Conservation (phyloP, 2,329 filamentous ascomycete species). For the Colletotrichum scovillei region DNA sequence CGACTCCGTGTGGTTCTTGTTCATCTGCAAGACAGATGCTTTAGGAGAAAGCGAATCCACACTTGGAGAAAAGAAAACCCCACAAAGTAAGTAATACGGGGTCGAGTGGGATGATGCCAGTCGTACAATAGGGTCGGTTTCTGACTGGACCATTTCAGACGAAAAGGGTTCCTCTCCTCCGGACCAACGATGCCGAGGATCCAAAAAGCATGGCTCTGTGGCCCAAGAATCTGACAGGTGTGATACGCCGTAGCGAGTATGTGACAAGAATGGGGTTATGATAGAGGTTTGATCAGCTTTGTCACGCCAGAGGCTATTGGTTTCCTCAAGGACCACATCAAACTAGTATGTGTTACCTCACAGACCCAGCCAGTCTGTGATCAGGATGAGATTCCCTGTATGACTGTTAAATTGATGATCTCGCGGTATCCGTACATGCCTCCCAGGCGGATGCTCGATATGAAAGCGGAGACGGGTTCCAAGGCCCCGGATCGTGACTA, state of each 20-base stretch:
- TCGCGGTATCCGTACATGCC: background rate
- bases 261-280: background rate
- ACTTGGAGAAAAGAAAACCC: constrained; percentile 21
- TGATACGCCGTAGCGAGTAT: background rate
- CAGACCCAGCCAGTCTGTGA: background rate
- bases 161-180: background rate
- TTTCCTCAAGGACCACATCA: background rate
- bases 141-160: background rate
- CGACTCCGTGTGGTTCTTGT: constrained; percentile 1
- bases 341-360: too few species aligned
- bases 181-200: background rate
- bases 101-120: background rate
- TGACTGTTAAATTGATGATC: background rate
- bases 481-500: background rate
- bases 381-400: background rate
- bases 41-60: constrained; percentile 6
- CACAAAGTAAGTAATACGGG: background rate
- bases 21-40: background rate
- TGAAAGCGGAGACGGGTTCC: background rate
- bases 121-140: background rate
- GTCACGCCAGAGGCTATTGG: background rate
- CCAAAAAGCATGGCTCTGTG: background rate
- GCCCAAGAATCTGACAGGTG: background rate
- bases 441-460: background rate
- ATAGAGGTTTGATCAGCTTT: background rate